These are phyloP conservation scores for Nannizzia gypsea DNA, from an alignment of 2,329 filamentous ascomycete genomes.

Conservation along the genomic window DNA sequence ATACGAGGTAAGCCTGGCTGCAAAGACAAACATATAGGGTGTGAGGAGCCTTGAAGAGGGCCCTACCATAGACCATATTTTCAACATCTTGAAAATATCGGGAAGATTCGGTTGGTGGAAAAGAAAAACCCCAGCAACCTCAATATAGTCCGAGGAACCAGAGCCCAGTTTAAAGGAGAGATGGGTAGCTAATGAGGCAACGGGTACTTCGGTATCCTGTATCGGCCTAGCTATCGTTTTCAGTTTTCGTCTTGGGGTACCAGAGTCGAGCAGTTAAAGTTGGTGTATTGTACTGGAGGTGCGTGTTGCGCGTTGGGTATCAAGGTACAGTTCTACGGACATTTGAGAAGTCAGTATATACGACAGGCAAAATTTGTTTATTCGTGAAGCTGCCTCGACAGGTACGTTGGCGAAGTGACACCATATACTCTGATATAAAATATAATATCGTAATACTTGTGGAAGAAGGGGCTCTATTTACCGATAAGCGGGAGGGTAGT, in stretches of 20 bases:
- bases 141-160: background rate
- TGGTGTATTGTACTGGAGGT: background rate
- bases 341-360: background rate
- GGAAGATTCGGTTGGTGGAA: background rate
- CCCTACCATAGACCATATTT: slow-evolving; percentile 97
- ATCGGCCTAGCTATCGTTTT: background rate
- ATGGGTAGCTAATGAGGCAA: too few relatives aligned
- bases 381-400: background rate
- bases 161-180: background rate
- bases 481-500: background rate
- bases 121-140: background rate
- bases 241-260: background rate
- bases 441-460: background rate
- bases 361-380: background rate
- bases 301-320: background rate
- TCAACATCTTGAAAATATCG: slow-evolving; percentile 60
- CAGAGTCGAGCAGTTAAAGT: background rate
- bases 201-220: background rate
- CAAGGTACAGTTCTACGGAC: background rate
- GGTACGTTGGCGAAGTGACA: background rate
- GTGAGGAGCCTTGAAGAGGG: slow-evolving; percentile 6
- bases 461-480: background rate
- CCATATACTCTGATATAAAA: background rate
- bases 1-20: slow-evolving; percentile 15
- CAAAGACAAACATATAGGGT: background rate